Evolutionary conservation across 306 rosid genomes (phyloP), one percentile per base, ranked within the genome.

Genomic region (Mimosa pudica): DNA sequence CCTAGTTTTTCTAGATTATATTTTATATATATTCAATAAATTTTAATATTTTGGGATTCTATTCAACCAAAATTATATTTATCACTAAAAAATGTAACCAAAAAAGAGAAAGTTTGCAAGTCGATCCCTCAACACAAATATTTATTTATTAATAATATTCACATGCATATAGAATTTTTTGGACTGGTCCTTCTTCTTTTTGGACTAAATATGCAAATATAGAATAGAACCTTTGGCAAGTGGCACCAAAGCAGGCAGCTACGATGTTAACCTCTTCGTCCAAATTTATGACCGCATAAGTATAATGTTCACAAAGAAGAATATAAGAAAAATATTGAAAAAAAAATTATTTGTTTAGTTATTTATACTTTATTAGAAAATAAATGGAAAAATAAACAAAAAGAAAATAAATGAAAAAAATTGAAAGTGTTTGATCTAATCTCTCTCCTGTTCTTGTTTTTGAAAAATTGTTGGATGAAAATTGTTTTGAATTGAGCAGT

Each of bases 321-420:
- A 16, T 38, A 41, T 48, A 30, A 14, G 0, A 57, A 13, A 14
- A 51, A 4, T 51, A 13, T 51, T 51, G 55, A 4, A 4, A 4
- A 7, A 18, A 57, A 7, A 57, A 8, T n/a, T 18, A 1, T 7
- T 20, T 60, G 1, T 7, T 24, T 24, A 24, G 1, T 7, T 57
- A 6, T 7, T 57, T 0, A 24, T 24, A 24, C 30, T 52, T 52
- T 52, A 24, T 24, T 24, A 24, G 30, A 16, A 6, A 57, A 20
- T 18, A 4, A 9, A 1, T 4, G 54, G 87, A 83, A 81, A 85
- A 79, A 24, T 24, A 24, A 24, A 24, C 30, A 24, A 24, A 24
- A 24, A 24, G 30, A 24, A 24, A 24, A 24, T 24, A 24, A 24
- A 24, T 24, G 30, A 24, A 24, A 24, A 0, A 24, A 24, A 24